A percentile compares a stretch with the other conserved stretches of the same genome.
Evolutionary conservation across 441 rosid genomes (phyloP).

Genomic region (Croton setiger): DNA sequence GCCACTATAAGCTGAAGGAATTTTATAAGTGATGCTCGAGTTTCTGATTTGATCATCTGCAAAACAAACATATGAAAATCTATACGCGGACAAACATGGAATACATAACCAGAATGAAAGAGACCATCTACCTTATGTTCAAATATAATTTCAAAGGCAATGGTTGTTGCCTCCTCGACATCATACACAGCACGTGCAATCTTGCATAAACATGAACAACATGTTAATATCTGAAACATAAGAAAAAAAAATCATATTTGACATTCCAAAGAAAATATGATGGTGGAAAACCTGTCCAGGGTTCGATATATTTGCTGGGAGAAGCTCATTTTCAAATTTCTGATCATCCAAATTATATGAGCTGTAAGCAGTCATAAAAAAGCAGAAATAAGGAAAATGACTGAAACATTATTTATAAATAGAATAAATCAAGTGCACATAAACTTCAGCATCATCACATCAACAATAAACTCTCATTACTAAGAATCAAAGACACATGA

Average conservation of each 20-base stretch:
- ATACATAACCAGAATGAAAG: neutral
- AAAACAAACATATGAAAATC: slow-evolving; percentile 18
- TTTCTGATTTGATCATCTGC: slow-evolving; percentile 73
- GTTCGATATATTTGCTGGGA: slow-evolving; percentile 59
- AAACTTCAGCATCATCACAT: neutral
- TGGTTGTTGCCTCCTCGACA: slow-evolving; percentile 82
- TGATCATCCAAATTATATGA: slow-evolving; percentile 77
- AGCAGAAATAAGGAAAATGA: slow-evolving; percentile 17
- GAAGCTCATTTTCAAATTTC: slow-evolving; percentile 71
- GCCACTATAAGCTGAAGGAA: slow-evolving; percentile 83
- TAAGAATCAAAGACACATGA: neutral
- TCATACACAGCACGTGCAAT: slow-evolving; percentile 90
- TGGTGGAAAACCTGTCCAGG: slow-evolving; percentile 55
- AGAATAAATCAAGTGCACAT: neutral
- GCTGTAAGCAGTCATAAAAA: slow-evolving; percentile 38
- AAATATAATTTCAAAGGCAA: slow-evolving; percentile 73
- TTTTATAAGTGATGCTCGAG: slow-evolving; percentile 71
- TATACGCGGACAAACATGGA: neutral
- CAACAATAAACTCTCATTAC: neutral
- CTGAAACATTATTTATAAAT: slow-evolving; percentile 11
- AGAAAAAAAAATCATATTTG: neutral
- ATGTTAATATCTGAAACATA: slow-evolving; percentile 21
- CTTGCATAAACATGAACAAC: slow-evolving; percentile 35
- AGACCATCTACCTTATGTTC: slow-evolving; percentile 54
- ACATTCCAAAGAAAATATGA: slow-evolving; percentile 19